Percentiles rank a stretch among this genome's conserved stretches.
Evolutionary conservation across 2,329 filamentous ascomycete genomes (phyloP).

Genomic region (Ophiocordyceps unilateralis): DNA sequence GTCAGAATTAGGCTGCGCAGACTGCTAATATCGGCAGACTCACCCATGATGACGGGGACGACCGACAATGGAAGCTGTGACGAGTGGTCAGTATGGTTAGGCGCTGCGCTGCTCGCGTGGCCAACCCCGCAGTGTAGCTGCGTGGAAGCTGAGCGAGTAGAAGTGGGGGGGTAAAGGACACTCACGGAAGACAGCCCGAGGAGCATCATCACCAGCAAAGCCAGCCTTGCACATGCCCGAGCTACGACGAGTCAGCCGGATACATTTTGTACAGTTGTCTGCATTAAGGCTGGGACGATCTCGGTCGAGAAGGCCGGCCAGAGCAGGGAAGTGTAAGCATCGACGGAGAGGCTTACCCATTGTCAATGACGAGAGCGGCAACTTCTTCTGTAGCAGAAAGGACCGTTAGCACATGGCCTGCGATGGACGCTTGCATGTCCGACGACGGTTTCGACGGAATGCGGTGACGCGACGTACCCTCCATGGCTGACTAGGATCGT

Average conservation of each 20-base stretch:
- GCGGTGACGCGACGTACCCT: slow-evolving; percentile 24
- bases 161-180: slow-evolving; percentile 16
- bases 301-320: no score
- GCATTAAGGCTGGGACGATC: no score
- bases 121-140: background rate
- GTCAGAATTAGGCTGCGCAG: background rate
- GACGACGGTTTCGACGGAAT: background rate
- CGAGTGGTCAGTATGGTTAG: slow-evolving; percentile 16
- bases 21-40: slow-evolving; percentile 21
- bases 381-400: slow-evolving; percentile 73
- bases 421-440: background rate
- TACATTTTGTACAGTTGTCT: background rate
- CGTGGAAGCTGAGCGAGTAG: slow-evolving; percentile 7
- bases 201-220: slow-evolving; percentile 99
- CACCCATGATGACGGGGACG: slow-evolving; percentile 99
- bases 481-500: slow-evolving; percentile 34
- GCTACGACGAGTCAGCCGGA: slow-evolving; percentile 42
- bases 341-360: slow-evolving; percentile 71
- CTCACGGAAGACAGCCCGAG: slow-evolving; percentile 99
- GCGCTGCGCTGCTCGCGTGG: background rate
- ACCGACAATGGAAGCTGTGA: slow-evolving; percentile 90
- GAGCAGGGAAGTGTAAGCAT: slow-evolving; percentile 5
- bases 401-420: background rate
- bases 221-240: slow-evolving; percentile 99
- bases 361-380: slow-evolving; percentile 99